Percentiles rank a stretch among this genome's conserved stretches.
phyloP scores from a whole-genome alignment of 352 stramenopile genomes.

The Sclerospora graminicola region DNA sequence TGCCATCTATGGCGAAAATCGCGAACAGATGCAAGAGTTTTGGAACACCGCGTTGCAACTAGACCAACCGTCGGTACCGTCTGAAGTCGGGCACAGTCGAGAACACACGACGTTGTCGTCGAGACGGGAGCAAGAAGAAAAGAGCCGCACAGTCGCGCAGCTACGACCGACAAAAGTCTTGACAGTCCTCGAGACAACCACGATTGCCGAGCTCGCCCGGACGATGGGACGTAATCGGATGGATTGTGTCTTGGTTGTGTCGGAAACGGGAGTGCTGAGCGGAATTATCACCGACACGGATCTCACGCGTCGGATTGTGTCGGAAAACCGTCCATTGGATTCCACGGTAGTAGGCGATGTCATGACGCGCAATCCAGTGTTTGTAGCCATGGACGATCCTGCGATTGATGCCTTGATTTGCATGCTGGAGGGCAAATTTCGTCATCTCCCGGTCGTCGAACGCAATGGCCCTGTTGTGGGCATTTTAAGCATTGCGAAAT shows the following conservation, averaged over 20 bases:
- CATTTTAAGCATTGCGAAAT: slow-evolving; percentile 97
- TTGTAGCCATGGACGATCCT: slow-evolving; percentile 73
- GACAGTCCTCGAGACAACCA: slow-evolving; percentile 71
- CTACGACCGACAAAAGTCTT: slow-evolving; percentile 83
- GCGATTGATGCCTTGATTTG: slow-evolving; percentile 77
- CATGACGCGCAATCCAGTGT: slow-evolving; percentile 80
- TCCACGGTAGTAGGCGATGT: slow-evolving; percentile 59
- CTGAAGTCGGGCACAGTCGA: slow-evolving; percentile 19
- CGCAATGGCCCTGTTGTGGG: slow-evolving; percentile 85
- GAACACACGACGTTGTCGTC: slow-evolving; percentile 55
- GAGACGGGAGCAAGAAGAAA: slow-evolving; percentile 48
- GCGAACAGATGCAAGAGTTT: slow-evolving; percentile 85
- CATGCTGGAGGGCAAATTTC: slow-evolving; percentile 85
- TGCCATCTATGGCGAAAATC: slow-evolving; percentile 79
- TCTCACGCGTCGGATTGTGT: slow-evolving; percentile 72
- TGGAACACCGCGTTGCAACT: slow-evolving; percentile 81
- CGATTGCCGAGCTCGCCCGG: slow-evolving; percentile 76
- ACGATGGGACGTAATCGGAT: slow-evolving; percentile 87
- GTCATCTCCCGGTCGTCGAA: slow-evolving; percentile 78
- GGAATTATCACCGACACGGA: slow-evolving; percentile 95
- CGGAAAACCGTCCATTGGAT: slow-evolving; percentile 64
- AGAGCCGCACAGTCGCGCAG: slow-evolving; percentile 69
- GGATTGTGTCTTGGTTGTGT: slow-evolving; percentile 90
- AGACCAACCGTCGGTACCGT: slow-evolving; percentile 42
- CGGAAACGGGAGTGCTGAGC: slow-evolving; percentile 75